These are phyloP conservation scores for Saksenaea oblongispora DNA, from an alignment of 371 early-diverging fungal genomes.

Conservation along the genomic window DNA sequence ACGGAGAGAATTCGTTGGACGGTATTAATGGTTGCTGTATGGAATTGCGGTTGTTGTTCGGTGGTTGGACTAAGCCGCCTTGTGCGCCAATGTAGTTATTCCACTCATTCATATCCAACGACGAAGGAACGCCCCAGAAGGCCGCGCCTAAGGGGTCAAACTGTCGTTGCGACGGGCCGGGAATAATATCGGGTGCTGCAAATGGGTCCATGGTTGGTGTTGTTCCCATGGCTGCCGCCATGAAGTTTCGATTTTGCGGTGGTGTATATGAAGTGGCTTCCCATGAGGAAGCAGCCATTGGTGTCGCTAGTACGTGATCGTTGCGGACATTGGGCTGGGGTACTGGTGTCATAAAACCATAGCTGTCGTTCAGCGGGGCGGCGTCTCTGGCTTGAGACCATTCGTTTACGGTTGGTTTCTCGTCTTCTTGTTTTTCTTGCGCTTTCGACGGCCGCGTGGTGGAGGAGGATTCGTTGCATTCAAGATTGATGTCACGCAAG, in stretches of 20 bases:
- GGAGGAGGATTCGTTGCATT: conserved; percentile 8
- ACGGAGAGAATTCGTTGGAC: conserved; percentile 6
- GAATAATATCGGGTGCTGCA: conserved; percentile 32
- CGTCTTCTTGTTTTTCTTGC: conserved; percentile 8
- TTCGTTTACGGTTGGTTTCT: not conserved
- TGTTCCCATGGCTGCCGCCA: not conserved
- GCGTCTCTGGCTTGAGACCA: not conserved
- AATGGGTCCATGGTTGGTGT: conserved; percentile 29
- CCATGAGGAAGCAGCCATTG: conserved; percentile 1
- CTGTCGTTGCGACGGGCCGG: conserved; percentile 15
- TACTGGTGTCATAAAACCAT: not conserved
- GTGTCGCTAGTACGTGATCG: not conserved
- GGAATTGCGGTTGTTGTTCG: not conserved
- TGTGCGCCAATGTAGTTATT: conserved; percentile 23
- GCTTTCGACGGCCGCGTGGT: conserved; percentile 7
- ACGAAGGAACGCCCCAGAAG: conserved; percentile 31
- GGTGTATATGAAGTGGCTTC: not conserved
- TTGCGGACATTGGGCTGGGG: not conserved
- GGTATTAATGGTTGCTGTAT: conserved; percentile 8
- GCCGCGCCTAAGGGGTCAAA: conserved; percentile 26
- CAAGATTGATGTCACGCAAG: conserved; percentile 25
- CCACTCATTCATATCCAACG: conserved; percentile 31
- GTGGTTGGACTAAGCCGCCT: not conserved
- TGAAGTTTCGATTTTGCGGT: not conserved
- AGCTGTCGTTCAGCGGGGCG: not conserved